Evolutionary conservation across 768 basidiomycete genomes (phyloP).

Genomic region (Collybia sordida): DNA sequence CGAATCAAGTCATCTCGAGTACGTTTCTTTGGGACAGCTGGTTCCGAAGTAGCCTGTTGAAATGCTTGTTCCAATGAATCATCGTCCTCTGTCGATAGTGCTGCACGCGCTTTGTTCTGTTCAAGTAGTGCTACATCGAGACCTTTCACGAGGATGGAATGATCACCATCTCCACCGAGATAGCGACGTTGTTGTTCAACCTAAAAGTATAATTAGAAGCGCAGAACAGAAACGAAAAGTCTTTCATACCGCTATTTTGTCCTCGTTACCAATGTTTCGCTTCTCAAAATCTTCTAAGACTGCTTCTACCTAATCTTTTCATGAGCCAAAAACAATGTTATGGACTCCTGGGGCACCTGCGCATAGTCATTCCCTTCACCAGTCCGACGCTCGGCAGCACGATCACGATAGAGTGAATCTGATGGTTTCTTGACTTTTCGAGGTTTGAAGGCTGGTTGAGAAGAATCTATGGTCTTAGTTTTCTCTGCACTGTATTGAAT

Average conservation of each 20-base stretch:
- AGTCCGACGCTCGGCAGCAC: conserved; percentile 69
- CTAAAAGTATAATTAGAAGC: conserved; percentile 31
- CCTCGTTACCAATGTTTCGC: conserved; percentile 51
- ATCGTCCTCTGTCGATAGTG: conserved; percentile 66
- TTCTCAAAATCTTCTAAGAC: conserved; percentile 81
- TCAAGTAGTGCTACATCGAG: conserved; percentile 86
- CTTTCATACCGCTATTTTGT: conserved; percentile 54
- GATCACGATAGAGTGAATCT: conserved; percentile 64
- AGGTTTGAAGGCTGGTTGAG: conserved; percentile 76
- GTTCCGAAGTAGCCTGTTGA: conserved; percentile 34
- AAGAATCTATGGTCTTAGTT: conserved; percentile 49
- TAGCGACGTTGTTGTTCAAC: conserved; percentile 74
- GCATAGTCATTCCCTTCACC: conserved; percentile 76
- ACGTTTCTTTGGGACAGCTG: conserved; percentile 52
- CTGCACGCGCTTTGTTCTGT: conserved; percentile 72
- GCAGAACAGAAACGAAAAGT: background rate
- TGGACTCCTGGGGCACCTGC: conserved; percentile 39
- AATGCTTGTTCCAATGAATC: conserved; percentile 81
- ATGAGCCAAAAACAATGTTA: conserved; percentile 2
- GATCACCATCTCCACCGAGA: conserved; percentile 82
- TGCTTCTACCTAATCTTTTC: conserved; percentile 63
- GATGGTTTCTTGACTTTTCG: conserved; percentile 67
- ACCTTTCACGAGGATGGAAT: conserved; percentile 87
- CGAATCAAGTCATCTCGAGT: conserved; percentile 77
- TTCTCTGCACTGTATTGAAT: conserved; percentile 16